Conservation (phyloP, 2,329 filamentous ascomycete species). For the Tolypocladium ophioglossoides region DNA sequence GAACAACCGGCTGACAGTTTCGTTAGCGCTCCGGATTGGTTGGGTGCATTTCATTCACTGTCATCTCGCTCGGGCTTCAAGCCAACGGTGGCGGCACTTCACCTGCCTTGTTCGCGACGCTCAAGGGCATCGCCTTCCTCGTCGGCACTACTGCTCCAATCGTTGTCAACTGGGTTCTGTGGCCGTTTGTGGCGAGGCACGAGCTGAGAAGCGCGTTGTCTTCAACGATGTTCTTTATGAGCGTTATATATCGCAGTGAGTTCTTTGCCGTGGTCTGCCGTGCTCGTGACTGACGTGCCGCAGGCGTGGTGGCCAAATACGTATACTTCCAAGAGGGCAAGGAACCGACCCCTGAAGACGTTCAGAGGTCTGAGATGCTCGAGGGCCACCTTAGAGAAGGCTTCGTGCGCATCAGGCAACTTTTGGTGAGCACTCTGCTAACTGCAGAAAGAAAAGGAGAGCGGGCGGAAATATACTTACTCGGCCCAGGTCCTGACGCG, state of each 20-base stretch:
- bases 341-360: constrained; percentile 38
- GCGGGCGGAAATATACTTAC: not conserved
- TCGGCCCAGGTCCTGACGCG: constrained; percentile 35
- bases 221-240: constrained; percentile 46
- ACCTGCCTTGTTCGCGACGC: constrained; percentile 29
- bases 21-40: constrained; percentile 42
- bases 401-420: constrained; percentile 45
- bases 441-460: too few species aligned
- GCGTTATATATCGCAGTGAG: constrained; percentile 43
- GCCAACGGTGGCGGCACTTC: constrained; percentile 20
- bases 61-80: constrained; percentile 36
- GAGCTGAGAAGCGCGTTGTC: constrained; percentile 45
- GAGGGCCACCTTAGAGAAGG: constrained; percentile 50
- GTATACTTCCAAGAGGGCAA: constrained; percentile 47
- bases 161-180: constrained; percentile 47
- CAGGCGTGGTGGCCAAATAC: constrained; percentile 42
- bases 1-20: not conserved
- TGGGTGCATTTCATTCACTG: constrained; percentile 45
- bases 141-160: constrained; percentile 43
- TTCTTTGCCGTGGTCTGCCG: not conserved
- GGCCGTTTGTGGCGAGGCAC: constrained; percentile 51
- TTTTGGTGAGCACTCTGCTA: constrained; percentile 27
- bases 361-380: constrained; percentile 43
- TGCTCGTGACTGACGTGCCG: not conserved
- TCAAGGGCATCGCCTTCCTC: constrained; percentile 38